Evolutionary conservation across 306 rosid species (phyloP).

Genomic region (Prunus dulcis): DNA sequence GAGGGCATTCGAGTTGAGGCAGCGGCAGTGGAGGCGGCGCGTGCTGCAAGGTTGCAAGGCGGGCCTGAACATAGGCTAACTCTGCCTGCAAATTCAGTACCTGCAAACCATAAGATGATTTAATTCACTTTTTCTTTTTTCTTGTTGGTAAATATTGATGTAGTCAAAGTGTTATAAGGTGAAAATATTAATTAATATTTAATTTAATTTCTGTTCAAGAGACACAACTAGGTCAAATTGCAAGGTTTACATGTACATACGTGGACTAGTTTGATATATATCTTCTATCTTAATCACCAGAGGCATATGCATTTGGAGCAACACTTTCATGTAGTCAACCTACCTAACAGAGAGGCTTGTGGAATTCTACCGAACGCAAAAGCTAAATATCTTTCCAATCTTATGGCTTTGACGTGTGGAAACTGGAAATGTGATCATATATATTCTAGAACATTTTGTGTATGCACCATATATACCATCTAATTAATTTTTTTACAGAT

Average conservation of each 20-base stretch:
- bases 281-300: not conserved
- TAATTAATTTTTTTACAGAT: not conserved
- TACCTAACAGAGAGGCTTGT: constrained; percentile 23
- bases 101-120: constrained; percentile 31
- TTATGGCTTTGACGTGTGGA: not conserved
- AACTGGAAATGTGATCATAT: not conserved
- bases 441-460: not conserved
- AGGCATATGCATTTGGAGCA: not conserved
- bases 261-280: not conserved
- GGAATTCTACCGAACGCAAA: constrained; percentile 48
- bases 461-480: not conserved
- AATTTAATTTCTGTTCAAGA: not conserved
- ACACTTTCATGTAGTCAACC: constrained; percentile 8
- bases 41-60: constrained; percentile 56
- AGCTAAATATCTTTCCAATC: constrained; percentile 33
- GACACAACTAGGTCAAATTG: not conserved
- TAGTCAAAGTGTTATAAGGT: too few species aligned
- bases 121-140: not conserved
- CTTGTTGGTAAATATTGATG: not conserved
- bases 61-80: constrained; percentile 69
- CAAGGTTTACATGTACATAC: not conserved
- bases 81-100: constrained; percentile 82
- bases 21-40: constrained; percentile 2
- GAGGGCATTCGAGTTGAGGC: constrained; percentile 18
- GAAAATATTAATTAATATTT: too few species aligned